Base-by-base conservation (phyloP, 306 rosid genomes). In the Delonix regia region DNA sequence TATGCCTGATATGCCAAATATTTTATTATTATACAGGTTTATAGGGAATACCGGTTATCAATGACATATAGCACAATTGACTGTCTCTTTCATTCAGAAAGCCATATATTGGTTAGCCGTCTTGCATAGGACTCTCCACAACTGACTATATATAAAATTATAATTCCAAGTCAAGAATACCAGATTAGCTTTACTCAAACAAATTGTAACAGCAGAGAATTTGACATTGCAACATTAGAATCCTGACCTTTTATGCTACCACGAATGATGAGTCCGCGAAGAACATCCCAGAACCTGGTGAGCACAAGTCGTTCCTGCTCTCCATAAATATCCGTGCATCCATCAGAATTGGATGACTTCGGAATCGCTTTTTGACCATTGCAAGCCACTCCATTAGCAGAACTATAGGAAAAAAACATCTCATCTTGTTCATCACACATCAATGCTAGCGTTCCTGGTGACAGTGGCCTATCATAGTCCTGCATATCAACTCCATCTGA, bases 391-490 rank as follows among this genome's bases (percentile, higher is more conserved):
- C 81, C 82, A 75, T 64, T 83, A 48, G 85, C 80, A 68, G 81
- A 79, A 45, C 77, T 83, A 83, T 81, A 75, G 39, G 83, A 82
- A 64, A 80, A 74, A 84, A 88, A 73, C 69, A 83, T 81, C 53
- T 33, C 82, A 80, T 82, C 90, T 51, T 80, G 83, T 88, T 92
- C 97, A 79, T 92, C 88, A 84, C 97, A 92, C 97, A 88, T 85
- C 85, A 90, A 86, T 51, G 92, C 89, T 49, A 85, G 88, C 16
- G 97, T 90, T 80, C 85, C 91, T 9, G 97, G 97, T 42, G 97
- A 92, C 79, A 85, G 28, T 56, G 90, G 93, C 82, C 83, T 71
- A 57, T 80, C 77, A 70, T 71, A 69, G 73, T 74, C 75, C 74
- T 67, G 82, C 30, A 48, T 70, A 82, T 82, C 84, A 74, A 71